A percentile compares a stretch with the other conserved stretches of the same genome.
Evolutionary conservation across 129 eudicot species (phyloP).

Genomic region (Flaveria linearis): DNA sequence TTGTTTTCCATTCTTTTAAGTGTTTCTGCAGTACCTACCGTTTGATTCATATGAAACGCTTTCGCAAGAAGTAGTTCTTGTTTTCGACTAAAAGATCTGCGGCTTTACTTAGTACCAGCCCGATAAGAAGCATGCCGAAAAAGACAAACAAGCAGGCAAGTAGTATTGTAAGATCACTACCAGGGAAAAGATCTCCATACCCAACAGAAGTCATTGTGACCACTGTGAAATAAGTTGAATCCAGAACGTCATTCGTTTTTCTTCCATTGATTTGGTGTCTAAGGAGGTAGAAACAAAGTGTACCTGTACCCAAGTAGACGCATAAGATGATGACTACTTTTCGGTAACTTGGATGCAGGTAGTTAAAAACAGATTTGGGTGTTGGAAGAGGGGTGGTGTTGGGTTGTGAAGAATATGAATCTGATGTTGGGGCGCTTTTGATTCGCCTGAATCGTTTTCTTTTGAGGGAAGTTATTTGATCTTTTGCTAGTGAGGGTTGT

Average conservation of each 20-base stretch:
- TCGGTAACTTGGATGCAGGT: conserved; percentile 63
- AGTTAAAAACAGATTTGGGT: conserved; percentile 39
- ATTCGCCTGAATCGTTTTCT: conserved; percentile 64
- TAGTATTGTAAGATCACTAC: conserved; percentile 51
- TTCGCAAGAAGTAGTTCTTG: conserved; percentile 65
- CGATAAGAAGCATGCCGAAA: conserved; percentile 83
- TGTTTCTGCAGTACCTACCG: conserved; percentile 56
- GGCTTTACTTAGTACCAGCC: conserved; percentile 66
- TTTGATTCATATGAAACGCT: conserved; percentile 61
- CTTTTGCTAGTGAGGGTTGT: conserved; percentile 24
- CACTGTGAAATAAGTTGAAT: conserved; percentile 78
- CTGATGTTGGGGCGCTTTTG: conserved; percentile 73
- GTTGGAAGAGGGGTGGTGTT: conserved; percentile 23
- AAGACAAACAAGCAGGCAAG: conserved; percentile 84
- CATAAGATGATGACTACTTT: conserved; percentile 48
- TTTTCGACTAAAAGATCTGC: conserved; percentile 88
- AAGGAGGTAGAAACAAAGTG: conserved; percentile 68
- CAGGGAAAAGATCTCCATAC: conserved; percentile 88
- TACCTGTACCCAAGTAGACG: conserved; percentile 62
- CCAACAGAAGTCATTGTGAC: conserved; percentile 98
- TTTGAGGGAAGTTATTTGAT: conserved; percentile 35
- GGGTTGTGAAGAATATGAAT: conserved; percentile 43
- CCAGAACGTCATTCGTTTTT: conserved; percentile 61
- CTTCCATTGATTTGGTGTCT: conserved; percentile 59
- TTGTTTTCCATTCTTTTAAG: conserved; percentile 61